Base-by-base conservation (phyloP, 2,329 filamentous ascomycete genomes). In the Paecilomyces dactylethromorphus region DNA sequence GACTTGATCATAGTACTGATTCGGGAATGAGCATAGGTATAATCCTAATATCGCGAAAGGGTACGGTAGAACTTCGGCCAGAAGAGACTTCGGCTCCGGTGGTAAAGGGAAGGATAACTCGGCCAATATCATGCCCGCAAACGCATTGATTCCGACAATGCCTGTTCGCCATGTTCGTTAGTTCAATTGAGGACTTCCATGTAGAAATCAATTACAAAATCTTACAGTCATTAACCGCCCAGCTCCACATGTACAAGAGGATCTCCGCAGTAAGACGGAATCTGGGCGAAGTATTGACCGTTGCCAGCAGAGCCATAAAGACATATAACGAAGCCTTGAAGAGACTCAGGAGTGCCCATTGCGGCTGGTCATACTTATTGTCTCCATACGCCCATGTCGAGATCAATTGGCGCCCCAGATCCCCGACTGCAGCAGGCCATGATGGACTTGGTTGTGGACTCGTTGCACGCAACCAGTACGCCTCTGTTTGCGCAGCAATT, bases 81-180 rank as follows among this genome's bases (percentile, higher is more conserved):
- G 59, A 22, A 78, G 78, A n/a, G 79, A 75, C 31, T 78, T 78
- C 31, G 76, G 74, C 53, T 74, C 64, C 10, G 81, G 74, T 63
- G 78, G 81, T 21, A 82, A 77, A 55, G 76, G 77, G 63, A 81
- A 79, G 1, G 77, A 71, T 50, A 87, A 65, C 64, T 87, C 85
- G 32, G 83, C 81, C 31, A 88, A 76, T 66, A 87, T 82, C 65
- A 84, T 84, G 61, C 85, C 85, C 59, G 81, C 82, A 70, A 85
- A 83, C 67, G 86, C 82, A 69, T 85, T 85, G 72, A 83, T 81
- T 54, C 81, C 80, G 60, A 83, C 83, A 35, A 73, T 72, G 31
- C 76, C 77, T 79, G 54, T 2, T 13, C 29, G 26, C 29, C 31
- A 11, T 10, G 54, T 59, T 58, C 62, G 54, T 54, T 59, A 57